Evolutionary conservation across 805 yeast genomes (phyloP).

Genomic region (Wickerhamiella domercqiae): DNA sequence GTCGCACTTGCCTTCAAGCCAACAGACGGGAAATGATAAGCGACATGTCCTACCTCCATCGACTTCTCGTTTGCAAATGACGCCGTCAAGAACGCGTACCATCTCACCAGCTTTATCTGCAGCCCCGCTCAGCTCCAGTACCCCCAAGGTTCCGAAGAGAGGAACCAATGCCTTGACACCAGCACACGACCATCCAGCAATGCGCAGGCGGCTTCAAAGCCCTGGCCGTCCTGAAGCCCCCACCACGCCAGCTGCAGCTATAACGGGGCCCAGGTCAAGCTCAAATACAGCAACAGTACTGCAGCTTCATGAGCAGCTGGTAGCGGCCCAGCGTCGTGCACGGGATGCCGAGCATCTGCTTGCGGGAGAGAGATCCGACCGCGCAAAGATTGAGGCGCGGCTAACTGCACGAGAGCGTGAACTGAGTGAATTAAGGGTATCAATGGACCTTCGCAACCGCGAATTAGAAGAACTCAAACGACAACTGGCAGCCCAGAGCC

Average conservation of each 20-base stretch:
- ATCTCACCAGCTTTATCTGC: background rate
- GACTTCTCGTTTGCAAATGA: background rate
- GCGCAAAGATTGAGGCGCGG: constrained; percentile 8
- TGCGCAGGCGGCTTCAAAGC: constrained; percentile 15
- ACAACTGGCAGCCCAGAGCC: background rate
- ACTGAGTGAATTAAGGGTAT: constrained; percentile 4
- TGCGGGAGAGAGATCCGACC: constrained; percentile 7
- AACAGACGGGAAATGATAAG: no score
- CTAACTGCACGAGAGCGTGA: constrained; percentile 6
- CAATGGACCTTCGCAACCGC: constrained; percentile 4
- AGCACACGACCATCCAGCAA: constrained; percentile 9
- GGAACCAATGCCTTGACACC: constrained; percentile 17
- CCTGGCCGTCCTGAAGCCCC: constrained; percentile 11
- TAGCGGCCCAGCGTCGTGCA: background rate
- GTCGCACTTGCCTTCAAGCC: background rate
- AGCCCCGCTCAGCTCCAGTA: constrained; percentile 12
- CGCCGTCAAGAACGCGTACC: background rate
- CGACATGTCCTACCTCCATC: background rate
- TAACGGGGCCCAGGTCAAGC: no score
- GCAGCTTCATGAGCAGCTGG: constrained; percentile 6
- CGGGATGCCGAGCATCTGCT: constrained; percentile 7
- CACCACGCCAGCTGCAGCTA: no score
- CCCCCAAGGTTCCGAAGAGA: constrained; percentile 15
- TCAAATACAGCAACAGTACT: constrained; percentile 3
- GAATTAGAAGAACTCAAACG: constrained; percentile 4